Conservation (phyloP, 192 early-diverging fungal species). For the Geranomyces michiganensis region DNA sequence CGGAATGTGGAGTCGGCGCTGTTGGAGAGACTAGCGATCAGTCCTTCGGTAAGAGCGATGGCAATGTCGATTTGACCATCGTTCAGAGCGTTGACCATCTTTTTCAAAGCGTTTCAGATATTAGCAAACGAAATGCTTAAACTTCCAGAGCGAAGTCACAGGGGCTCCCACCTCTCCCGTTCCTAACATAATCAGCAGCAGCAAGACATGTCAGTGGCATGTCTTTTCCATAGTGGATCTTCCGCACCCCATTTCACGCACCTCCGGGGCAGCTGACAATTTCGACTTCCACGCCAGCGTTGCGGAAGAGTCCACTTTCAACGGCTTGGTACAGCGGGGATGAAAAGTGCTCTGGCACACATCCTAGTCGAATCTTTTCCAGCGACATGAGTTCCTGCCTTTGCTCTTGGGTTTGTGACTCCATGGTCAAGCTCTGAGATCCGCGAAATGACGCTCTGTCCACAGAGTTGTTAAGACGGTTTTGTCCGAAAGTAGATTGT, state of each 20-base stretch:
- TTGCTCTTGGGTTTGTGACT: background rate
- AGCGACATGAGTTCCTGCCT: background rate
- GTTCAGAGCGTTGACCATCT: constrained; percentile 71
- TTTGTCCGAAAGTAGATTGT: too few relatives aligned
- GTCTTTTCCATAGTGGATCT: too few relatives aligned
- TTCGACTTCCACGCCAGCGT: constrained; percentile 28
- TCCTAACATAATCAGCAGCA: background rate
- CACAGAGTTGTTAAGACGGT: too few relatives aligned
- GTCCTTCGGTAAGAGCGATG: constrained; percentile 87
- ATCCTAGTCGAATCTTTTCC: constrained; percentile 43
- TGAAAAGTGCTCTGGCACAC: constrained; percentile 60
- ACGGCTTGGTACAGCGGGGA: constrained; percentile 46
- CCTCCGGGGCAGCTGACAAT: constrained; percentile 50
- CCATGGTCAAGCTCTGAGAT: too few relatives aligned
- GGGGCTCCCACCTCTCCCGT: constrained; percentile 11
- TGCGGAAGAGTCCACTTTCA: constrained; percentile 15
- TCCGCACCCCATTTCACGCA: too few relatives aligned
- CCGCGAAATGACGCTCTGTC: too few relatives aligned
- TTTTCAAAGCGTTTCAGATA: too few relatives aligned
- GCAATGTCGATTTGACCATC: constrained; percentile 75
- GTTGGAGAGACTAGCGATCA: constrained; percentile 55
- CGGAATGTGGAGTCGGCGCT: constrained; percentile 62
- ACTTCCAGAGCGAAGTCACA: background rate
- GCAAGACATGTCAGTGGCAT: too few relatives aligned
- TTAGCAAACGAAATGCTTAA: constrained; percentile 1